These are phyloP conservation scores for Pulveroboletus ravenelii DNA, from an alignment of 768 basidiomycete species.

Conservation along the genomic window DNA sequence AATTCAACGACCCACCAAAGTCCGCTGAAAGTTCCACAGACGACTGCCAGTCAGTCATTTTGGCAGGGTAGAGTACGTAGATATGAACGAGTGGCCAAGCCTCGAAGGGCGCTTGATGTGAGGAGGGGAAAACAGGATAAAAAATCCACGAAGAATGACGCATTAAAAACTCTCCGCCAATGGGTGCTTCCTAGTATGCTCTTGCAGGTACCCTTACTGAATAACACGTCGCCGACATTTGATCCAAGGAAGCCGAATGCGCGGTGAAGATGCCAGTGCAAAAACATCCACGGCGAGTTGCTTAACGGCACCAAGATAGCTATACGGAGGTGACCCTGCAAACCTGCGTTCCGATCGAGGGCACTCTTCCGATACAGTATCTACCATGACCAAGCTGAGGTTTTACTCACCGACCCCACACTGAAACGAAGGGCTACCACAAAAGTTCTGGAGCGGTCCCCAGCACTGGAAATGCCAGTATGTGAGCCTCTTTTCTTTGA, in stretches of 20 bases:
- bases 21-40: constrained; percentile 34
- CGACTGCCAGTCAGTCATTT: constrained; percentile 42
- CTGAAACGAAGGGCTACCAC: not conserved
- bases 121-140: not conserved
- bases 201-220: constrained; percentile 8
- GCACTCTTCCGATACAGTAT: not conserved
- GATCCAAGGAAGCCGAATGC: constrained; percentile 17
- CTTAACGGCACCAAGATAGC: constrained; percentile 17
- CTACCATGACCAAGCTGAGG: not conserved
- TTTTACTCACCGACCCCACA: not conserved
- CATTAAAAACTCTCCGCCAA: constrained; percentile 11
- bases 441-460: not conserved
- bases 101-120: not conserved
- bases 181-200: not conserved
- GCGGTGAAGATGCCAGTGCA: constrained; percentile 7
- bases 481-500: not conserved
- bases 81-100: not conserved
- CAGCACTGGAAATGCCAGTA: not conserved
- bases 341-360: constrained; percentile 5
- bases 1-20: constrained; percentile 26
- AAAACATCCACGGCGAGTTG: constrained; percentile 8
- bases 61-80: not conserved
- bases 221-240: not conserved
- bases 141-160: not conserved
- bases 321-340: constrained; percentile 9